Evolutionary conservation across 768 basidiomycete species (phyloP).

Genomic region (Boletus insuetus): DNA sequence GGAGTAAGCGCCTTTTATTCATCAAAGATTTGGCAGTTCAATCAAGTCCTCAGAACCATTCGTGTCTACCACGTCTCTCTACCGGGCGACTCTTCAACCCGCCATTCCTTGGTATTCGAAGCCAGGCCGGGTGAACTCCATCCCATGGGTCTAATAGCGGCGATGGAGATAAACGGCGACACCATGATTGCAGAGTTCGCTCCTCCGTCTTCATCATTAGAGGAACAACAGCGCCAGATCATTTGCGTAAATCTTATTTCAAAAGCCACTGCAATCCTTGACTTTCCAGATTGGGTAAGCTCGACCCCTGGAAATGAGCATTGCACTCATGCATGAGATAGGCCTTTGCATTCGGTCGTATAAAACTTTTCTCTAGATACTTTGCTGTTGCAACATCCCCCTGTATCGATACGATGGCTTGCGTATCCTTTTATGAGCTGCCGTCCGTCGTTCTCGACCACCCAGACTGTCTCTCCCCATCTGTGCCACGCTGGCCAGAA

Average conservation of each 20-base stretch:
- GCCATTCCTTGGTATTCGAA: slow-evolving; percentile 16
- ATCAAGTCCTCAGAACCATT: slow-evolving; percentile 18
- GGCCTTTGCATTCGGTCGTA: slow-evolving; percentile 8
- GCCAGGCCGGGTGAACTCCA: slow-evolving; percentile 13
- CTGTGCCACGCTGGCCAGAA: slow-evolving; percentile 16
- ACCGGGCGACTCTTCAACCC: background rate
- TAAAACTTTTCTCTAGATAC: slow-evolving; percentile 13
- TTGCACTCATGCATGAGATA: slow-evolving; percentile 6
- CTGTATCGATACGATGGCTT: slow-evolving; percentile 1
- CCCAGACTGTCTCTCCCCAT: background rate
- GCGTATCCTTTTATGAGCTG: slow-evolving; percentile 14
- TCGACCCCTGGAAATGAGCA: no score
- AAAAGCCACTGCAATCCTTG: slow-evolving; percentile 7
- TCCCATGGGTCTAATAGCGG: slow-evolving; percentile 15
- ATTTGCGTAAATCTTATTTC: slow-evolving; percentile 21
- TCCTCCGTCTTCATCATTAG: background rate
- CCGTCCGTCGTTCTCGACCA: slow-evolving; percentile 12
- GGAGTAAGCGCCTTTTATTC: slow-evolving; percentile 15
- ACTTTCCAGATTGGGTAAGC: slow-evolving; percentile 20
- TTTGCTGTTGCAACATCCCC: slow-evolving; percentile 7
- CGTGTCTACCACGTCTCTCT: slow-evolving; percentile 23
- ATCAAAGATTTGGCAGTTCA: background rate
- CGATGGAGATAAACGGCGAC: slow-evolving; percentile 23
- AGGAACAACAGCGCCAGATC: slow-evolving; percentile 6
- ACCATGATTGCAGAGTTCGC: slow-evolving; percentile 18